These are phyloP conservation scores for Excoecaria agallocha DNA, from an alignment of 345 rosid genomes.

Conservation along the genomic window DNA sequence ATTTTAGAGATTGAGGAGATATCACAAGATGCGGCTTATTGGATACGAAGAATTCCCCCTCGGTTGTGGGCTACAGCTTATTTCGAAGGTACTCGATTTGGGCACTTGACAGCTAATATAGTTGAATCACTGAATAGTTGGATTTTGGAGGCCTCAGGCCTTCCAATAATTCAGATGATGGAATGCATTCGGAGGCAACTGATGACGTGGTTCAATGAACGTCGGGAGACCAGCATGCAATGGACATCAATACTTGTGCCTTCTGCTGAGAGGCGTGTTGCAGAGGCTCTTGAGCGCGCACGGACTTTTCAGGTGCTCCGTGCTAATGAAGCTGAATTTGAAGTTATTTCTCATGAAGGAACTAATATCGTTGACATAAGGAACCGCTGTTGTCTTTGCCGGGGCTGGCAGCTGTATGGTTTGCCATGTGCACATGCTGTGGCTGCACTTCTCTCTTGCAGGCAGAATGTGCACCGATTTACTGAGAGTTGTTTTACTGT, in stretches of 20 bases:
- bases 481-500: slow-evolving; percentile 96
- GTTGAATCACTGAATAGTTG: slow-evolving; percentile 78
- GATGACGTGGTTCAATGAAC: slow-evolving; percentile 97
- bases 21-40: slow-evolving; percentile 91
- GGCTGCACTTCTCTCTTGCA: slow-evolving; percentile 92
- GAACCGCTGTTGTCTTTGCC: slow-evolving; percentile 86
- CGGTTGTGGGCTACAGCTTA: slow-evolving; percentile 95
- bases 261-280: slow-evolving; percentile 82
- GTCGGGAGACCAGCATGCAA: slow-evolving; percentile 88
- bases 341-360: slow-evolving; percentile 91
- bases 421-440: slow-evolving; percentile 98
- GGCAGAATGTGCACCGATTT: slow-evolving; percentile 95
- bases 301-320: slow-evolving; percentile 86
- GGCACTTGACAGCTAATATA: slow-evolving; percentile 84
- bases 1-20: slow-evolving; percentile 83
- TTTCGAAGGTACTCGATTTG: slow-evolving; percentile 90
- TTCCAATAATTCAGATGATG: slow-evolving; percentile 98
- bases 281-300: slow-evolving; percentile 84
- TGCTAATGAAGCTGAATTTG: slow-evolving; percentile 93
- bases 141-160: slow-evolving; percentile 95
- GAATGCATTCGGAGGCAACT: slow-evolving; percentile 96
- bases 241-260: slow-evolving; percentile 96
- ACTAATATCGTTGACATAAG: slow-evolving; percentile 85
- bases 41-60: slow-evolving; percentile 92
- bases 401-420: slow-evolving; percentile 97